Evolutionary conservation across 441 rosid species (phyloP).

Genomic region (Adansonia gregorii): DNA sequence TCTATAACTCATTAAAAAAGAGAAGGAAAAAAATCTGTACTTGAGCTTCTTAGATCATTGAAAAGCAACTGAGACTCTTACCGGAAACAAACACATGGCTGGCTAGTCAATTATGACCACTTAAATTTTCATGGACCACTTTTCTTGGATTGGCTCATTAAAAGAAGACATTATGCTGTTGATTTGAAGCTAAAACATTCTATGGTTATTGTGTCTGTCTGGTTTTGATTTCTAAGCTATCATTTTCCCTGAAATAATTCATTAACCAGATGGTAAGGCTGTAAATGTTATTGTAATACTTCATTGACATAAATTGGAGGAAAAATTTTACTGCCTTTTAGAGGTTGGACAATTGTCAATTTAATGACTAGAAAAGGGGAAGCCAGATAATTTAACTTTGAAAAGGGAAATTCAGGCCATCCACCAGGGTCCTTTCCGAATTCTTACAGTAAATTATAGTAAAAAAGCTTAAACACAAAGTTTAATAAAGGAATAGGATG

Average conservation of each 20-base stretch:
- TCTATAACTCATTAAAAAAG: background rate
- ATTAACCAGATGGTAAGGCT: slow-evolving; percentile 2
- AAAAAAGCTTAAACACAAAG: background rate
- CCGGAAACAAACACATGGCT: slow-evolving; percentile 31
- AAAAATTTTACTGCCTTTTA: slow-evolving; percentile 1
- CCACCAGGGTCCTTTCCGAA: background rate
- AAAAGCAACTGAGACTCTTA: slow-evolving; percentile 12
- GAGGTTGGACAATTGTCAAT: background rate
- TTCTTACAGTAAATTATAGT: too few relatives aligned
- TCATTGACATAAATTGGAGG: background rate
- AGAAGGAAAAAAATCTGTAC: background rate
- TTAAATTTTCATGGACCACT: slow-evolving; percentile 47
- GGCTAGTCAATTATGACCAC: slow-evolving; percentile 36
- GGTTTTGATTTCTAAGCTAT: slow-evolving; percentile 35
- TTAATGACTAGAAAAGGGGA: slow-evolving; percentile 29
- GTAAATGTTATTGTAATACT: background rate
- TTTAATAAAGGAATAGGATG: slow-evolving; percentile 15
- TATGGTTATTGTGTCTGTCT: slow-evolving; percentile 27
- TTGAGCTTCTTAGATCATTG: slow-evolving; percentile 19
- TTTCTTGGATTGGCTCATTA: slow-evolving; percentile 33
- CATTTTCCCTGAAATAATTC: background rate
- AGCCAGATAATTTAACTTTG: slow-evolving; percentile 19
- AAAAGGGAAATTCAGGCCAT: slow-evolving; percentile 18
- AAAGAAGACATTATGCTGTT: slow-evolving; percentile 19
- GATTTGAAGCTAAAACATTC: slow-evolving; percentile 29